A percentile compares a stretch with the other conserved stretches of the same genome.
Conservation (phyloP, 176 grass and related monocot genomes). For the Avena sativa region DNA sequence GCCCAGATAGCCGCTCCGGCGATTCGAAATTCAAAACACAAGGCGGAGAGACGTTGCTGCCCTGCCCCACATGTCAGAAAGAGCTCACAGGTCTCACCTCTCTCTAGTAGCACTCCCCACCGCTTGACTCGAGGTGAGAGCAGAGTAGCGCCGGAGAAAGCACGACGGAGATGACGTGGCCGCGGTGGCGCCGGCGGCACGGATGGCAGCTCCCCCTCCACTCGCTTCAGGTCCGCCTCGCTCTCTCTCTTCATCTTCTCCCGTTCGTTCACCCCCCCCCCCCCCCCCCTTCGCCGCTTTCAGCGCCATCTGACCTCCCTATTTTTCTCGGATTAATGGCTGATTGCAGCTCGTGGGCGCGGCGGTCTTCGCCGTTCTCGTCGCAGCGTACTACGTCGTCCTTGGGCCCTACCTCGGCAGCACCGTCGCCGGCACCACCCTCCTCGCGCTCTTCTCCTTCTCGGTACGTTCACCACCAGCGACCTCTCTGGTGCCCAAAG, state of each 20-base stretch:
- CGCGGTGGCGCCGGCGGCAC: slow-evolving; percentile 59
- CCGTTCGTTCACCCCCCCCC: not conserved
- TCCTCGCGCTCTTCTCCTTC: slow-evolving; percentile 71
- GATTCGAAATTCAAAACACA: slow-evolving; percentile 49
- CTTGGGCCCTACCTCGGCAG: slow-evolving; percentile 78
- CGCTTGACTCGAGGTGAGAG: slow-evolving; percentile 32
- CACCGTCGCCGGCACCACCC: slow-evolving; percentile 53
- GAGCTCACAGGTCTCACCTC: not conserved
- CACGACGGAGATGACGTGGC: slow-evolving; percentile 18
- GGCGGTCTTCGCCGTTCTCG: slow-evolving; percentile 67
- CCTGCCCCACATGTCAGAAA: slow-evolving; percentile 29
- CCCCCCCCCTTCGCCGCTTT: not conserved
- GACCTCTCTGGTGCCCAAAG: not conserved
- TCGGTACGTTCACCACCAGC: slow-evolving; percentile 43
- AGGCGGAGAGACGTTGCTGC: slow-evolving; percentile 31
- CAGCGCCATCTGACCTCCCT: not conserved
- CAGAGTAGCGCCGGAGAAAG: not conserved
- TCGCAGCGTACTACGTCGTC: slow-evolving; percentile 74
- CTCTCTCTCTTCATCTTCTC: not conserved
- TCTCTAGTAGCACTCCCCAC: not conserved
- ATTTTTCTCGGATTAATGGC: not conserved
- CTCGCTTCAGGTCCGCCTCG: slow-evolving; percentile 69
- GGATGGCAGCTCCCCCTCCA: slow-evolving; percentile 94
- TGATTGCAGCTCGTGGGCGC: slow-evolving; percentile 70
- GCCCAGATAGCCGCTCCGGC: not conserved